Base-by-base conservation (phyloP, 1,284 basidiomycete species). In the Pisolithus thermaeus region DNA sequence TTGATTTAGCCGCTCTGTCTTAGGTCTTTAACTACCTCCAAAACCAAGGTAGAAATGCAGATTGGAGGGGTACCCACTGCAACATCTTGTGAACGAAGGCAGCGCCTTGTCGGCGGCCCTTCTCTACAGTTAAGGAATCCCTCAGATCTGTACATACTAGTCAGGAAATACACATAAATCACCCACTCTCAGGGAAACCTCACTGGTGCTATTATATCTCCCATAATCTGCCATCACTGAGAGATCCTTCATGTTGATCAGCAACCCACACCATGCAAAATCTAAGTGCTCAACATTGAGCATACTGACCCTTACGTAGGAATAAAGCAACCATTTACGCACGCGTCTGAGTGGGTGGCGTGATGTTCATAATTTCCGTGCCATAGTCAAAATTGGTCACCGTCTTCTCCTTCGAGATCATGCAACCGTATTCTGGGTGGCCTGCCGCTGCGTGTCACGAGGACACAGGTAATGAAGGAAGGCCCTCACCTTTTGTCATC, bases 391-490 rank as follows among this genome's bases (percentile, higher is more conserved):
- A 95, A 65, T 93, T 97, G 16, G 87, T 80, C 51, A 97, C 66
- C 0, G 92, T 97, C 73, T 99, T 99, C 43, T 91, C 88, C 42
- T 76, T 74, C 7, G 92, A 85, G 47, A 99, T 87, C 62, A 83
- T 89, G 58, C 94, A 97, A 0, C 97, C 96, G 61, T 97, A 98
- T 61, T 93, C 88, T 1, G 89, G 88, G 59, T 94, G 90, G 1
- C 93, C 89, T 88, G 56, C 1, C 20, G 8, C 25, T 8, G 42
- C 4, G 46, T 23, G 32, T 35, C 11, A 46, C 22, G 25, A 32
- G 7, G 23, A n/a, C 36, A 18, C 7, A n/a, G 43, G 12, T 41
- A 37, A 25, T 32, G 16, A 47, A 32, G 41, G 22, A 14, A 18
- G 14, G 18, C 7, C 43, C 63, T 50, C 55, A 80, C 90, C 95